Evolutionary conservation across 2,329 filamentous ascomycete genomes (phyloP), one percentile per base, ranked within the genome.

Genomic region (Aspergillus phoenicis): DNA sequence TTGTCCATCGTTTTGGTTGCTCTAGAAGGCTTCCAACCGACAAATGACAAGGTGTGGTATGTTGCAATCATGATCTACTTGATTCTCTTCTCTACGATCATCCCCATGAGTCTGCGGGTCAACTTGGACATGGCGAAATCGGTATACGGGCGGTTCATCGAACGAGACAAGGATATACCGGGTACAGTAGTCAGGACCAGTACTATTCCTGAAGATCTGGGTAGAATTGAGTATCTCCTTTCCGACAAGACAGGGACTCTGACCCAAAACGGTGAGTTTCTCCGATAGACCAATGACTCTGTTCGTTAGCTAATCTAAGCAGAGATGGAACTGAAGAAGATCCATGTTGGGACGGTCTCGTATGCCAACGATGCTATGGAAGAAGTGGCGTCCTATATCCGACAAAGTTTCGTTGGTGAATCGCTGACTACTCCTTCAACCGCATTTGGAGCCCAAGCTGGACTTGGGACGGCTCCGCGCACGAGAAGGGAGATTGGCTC

Each of bases 331-430:
- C 89, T 99, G 84, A 97, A 96, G 74, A 99, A 99, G 78, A 94
- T 99, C 5, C 96, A 99, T 71, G 91, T 99, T 57, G 95, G 96
- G 8, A 99, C 95, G 8, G 95, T 98, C 1, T 98, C 94, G 1
- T 99, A 99, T 71, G 95, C 94, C 36, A 97, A 97, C 68, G 95
- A 99, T 73, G 94, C 95, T 8, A 99, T 99, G 95, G 95, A 98
- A 68, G 96, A 99, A 79, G 95, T 99, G 11, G 82, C 87, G 11
- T 85, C 90, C 0, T 97, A 97, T 73, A 85, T 99, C 54, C 88
- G 85, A 64, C 93, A 97, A 74, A 91, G 89, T 5, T 97, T 98
- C 69, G 84, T 88, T 11, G 73, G 80, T 81, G 41, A 67, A 61
- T 58, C 68, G 60, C 56, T 96, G 22, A 86, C 91, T 36, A 95